Evolutionary conservation across 176 grass and related monocot genomes (phyloP).

Genomic region (Tillandsia leiboldiana): DNA sequence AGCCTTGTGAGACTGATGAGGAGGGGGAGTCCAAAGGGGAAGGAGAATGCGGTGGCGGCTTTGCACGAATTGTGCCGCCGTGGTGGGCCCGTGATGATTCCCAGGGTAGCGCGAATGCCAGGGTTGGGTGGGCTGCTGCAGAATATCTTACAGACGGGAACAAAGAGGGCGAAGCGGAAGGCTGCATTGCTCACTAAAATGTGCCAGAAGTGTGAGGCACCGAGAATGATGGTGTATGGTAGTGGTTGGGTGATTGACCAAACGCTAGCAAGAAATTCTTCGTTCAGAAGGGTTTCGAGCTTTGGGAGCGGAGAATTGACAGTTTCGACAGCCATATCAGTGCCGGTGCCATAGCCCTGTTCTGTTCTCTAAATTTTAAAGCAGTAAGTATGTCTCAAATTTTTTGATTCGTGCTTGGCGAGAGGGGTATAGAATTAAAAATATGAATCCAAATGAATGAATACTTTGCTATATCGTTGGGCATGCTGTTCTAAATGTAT

Average conservation of each 20-base stretch:
- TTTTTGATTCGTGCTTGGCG: constrained; percentile 30
- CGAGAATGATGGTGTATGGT: constrained; percentile 33
- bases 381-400: constrained; percentile 14
- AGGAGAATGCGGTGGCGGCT: constrained; percentile 91
- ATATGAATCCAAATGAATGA: constrained; percentile 1
- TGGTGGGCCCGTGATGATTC: constrained; percentile 39
- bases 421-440: not conserved
- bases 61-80: constrained; percentile 80
- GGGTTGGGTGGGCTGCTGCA: constrained; percentile 57
- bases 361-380: not conserved
- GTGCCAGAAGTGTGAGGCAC: constrained; percentile 53
- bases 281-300: constrained; percentile 8
- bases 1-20: constrained; percentile 69
- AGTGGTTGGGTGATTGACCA: constrained; percentile 35
- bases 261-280: constrained; percentile 35
- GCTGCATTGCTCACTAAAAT: constrained; percentile 65
- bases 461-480: too few relatives aligned
- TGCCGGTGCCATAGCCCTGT: constrained; percentile 5
- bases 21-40: constrained; percentile 80
- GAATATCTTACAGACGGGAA: constrained; percentile 49
- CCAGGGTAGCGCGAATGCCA: constrained; percentile 46
- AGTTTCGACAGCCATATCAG: constrained; percentile 11
- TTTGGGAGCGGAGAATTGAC: constrained; percentile 14
- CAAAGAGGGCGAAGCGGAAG: constrained; percentile 90
- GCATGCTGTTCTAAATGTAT: not conserved